Percentiles rank a stretch among this genome's conserved stretches.
These are phyloP conservation scores for Colletotrichum echinochloae DNA, from an alignment of 2,329 filamentous ascomycete species.

Conservation along the genomic window DNA sequence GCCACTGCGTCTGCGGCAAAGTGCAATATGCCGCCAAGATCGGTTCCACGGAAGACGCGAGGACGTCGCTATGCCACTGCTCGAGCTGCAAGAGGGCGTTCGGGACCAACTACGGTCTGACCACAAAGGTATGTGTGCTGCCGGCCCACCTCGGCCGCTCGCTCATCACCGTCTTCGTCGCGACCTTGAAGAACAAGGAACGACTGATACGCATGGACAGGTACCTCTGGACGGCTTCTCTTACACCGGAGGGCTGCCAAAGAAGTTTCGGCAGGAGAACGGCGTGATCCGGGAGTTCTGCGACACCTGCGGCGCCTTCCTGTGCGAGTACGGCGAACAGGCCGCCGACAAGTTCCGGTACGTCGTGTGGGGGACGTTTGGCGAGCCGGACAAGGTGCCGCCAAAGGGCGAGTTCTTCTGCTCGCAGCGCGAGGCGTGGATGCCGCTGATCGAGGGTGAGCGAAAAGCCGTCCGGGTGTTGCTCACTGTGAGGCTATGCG, in stretches of 20 bases:
- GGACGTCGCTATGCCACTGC: conserved; percentile 51
- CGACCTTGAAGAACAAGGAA: neutral
- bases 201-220: neutral
- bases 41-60: neutral
- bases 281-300: conserved; percentile 51
- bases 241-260: conserved; percentile 45
- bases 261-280: conserved; percentile 48
- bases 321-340: conserved; percentile 49
- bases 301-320: conserved; percentile 47
- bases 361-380: conserved; percentile 60
- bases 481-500: neutral
- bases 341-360: conserved; percentile 59
- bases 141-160: neutral
- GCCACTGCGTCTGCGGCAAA: conserved; percentile 4
- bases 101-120: conserved; percentile 51
- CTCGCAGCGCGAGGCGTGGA: conserved; percentile 60
- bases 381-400: conserved; percentile 60
- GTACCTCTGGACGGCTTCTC: conserved; percentile 46
- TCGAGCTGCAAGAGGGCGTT: conserved; percentile 50
- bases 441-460: conserved; percentile 60
- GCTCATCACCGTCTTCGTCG: neutral
- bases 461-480: neutral
- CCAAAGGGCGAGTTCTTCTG: conserved; percentile 69
- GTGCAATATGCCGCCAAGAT: neutral
- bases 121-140: conserved; percentile 44